Evolutionary conservation across 192 early-diverging fungal genomes (phyloP).

Genomic region (Linnemannia zychae): DNA sequence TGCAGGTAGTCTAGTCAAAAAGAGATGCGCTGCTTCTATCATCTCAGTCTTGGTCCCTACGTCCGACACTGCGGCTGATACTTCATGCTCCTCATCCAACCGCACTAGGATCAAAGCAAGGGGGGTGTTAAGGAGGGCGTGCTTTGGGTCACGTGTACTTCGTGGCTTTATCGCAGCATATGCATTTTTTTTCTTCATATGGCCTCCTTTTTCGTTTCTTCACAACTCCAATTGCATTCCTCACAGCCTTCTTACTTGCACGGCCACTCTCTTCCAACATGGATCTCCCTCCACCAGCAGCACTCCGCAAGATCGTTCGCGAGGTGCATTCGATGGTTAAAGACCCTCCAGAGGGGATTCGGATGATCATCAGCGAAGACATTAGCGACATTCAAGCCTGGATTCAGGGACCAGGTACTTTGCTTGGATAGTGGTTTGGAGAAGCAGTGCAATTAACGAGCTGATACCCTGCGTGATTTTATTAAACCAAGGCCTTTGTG

Average conservation of each 20-base stretch:
- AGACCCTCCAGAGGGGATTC: slow-evolving; percentile 88
- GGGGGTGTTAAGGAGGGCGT: too few species aligned
- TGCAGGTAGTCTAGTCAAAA: too few species aligned
- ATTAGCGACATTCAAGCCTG: slow-evolving; percentile 88
- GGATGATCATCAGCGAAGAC: slow-evolving; percentile 77
- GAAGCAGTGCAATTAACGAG: neutral
- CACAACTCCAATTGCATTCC: neutral
- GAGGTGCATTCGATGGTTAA: slow-evolving; percentile 70
- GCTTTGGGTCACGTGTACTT: too few species aligned
- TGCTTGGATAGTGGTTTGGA: slow-evolving; percentile 23
- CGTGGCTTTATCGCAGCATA: too few species aligned
- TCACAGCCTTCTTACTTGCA: neutral
- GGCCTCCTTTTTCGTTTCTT: neutral
- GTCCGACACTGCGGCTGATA: too few species aligned
- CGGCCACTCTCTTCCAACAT: slow-evolving; percentile 8
- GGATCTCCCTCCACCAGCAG: slow-evolving; percentile 59
- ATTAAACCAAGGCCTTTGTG: neutral
- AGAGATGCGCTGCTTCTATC: too few species aligned
- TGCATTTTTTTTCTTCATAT: too few species aligned
- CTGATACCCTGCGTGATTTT: neutral
- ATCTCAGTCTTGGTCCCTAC: too few species aligned
- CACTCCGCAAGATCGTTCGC: slow-evolving; percentile 66
- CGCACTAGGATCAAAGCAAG: too few species aligned
- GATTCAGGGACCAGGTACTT: slow-evolving; percentile 84
- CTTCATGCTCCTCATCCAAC: too few species aligned